Evolutionary conservation across 129 eudicot species (phyloP).

Genomic region (Flaveria robusta): DNA sequence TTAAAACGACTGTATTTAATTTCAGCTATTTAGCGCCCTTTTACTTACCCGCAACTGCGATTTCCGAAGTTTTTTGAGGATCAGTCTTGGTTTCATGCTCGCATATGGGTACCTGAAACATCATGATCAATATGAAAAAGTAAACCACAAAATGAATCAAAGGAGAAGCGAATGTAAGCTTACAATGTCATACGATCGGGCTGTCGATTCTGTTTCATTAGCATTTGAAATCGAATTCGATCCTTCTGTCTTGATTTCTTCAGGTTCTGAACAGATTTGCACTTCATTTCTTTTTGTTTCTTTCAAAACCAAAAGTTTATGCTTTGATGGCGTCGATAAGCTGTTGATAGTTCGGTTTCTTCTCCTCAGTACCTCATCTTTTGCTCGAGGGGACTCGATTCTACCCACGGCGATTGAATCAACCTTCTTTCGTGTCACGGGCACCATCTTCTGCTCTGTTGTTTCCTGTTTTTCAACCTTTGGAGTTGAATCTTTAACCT

Average conservation of each 20-base stretch:
- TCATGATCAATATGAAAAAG: not conserved
- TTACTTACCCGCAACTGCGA: constrained; percentile 21
- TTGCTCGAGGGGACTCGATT: constrained; percentile 37
- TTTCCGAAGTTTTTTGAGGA: constrained; percentile 12
- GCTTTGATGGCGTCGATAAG: constrained; percentile 39
- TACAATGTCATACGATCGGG: constrained; percentile 46
- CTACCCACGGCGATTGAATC: constrained; percentile 22
- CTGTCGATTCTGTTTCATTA: constrained; percentile 33
- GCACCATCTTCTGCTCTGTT: constrained; percentile 37
- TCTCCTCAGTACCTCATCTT: constrained; percentile 45
- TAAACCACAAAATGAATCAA: constrained; percentile 15
- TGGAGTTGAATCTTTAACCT: constrained; percentile 33
- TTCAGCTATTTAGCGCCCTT: too few relatives aligned
- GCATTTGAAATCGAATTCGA: not conserved
- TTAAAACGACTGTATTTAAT: not conserved
- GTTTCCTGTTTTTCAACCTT: constrained; percentile 27
- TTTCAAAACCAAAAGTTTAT: constrained; percentile 33
- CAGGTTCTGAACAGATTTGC: constrained; percentile 9
- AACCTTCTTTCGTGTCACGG: constrained; percentile 32
- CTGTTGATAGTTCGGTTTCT: constrained; percentile 32
- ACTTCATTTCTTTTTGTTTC: constrained; percentile 33
- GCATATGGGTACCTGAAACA: constrained; percentile 16
- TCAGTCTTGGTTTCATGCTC: not conserved
- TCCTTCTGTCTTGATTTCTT: constrained; percentile 30
- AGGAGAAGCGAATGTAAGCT: constrained; percentile 26